Conservation (phyloP, 2,329 filamentous ascomycete genomes). For the Penicillium freii region DNA sequence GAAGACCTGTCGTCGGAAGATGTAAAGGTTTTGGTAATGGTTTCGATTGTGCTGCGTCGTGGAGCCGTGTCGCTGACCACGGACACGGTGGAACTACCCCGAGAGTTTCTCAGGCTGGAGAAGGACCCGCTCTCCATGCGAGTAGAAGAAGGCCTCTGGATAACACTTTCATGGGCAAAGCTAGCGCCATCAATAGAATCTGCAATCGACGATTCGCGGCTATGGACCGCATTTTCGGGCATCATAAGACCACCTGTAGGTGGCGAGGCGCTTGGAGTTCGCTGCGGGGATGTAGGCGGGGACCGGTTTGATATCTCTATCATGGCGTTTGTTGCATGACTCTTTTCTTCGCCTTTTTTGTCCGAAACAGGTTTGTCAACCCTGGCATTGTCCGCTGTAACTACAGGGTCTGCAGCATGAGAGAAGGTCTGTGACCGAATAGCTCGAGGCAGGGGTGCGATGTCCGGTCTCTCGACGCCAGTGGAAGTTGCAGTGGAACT, state of each 20-base stretch:
- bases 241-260: slow-evolving; percentile 37
- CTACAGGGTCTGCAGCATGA: slow-evolving; percentile 60
- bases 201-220: slow-evolving; percentile 51
- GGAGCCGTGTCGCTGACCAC: slow-evolving; percentile 29
- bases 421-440: slow-evolving; percentile 64
- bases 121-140: slow-evolving; percentile 26
- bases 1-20: slow-evolving; percentile 39
- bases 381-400: slow-evolving; percentile 65
- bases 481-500: slow-evolving; percentile 28
- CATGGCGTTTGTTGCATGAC: slow-evolving; percentile 63
- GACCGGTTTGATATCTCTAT: slow-evolving; percentile 65
- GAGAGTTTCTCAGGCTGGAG: slow-evolving; percentile 21
- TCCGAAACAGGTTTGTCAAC: slow-evolving; percentile 62
- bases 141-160: slow-evolving; percentile 30
- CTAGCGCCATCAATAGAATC: slow-evolving; percentile 41
- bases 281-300: slow-evolving; percentile 53
- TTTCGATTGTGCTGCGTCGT: slow-evolving; percentile 33
- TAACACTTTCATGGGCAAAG: slow-evolving; percentile 22
- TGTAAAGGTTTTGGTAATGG: slow-evolving; percentile 27
- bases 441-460: slow-evolving; percentile 51
- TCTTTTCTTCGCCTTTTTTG: slow-evolving; percentile 56
- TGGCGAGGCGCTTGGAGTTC: slow-evolving; percentile 49
- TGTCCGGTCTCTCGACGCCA: slow-evolving; percentile 35
- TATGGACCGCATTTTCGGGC: slow-evolving; percentile 38
- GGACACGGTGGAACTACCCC: slow-evolving; percentile 28